phyloP scores from a whole-genome alignment of 495 filamentous ascomycete species.

The Glonium stellatum region DNA sequence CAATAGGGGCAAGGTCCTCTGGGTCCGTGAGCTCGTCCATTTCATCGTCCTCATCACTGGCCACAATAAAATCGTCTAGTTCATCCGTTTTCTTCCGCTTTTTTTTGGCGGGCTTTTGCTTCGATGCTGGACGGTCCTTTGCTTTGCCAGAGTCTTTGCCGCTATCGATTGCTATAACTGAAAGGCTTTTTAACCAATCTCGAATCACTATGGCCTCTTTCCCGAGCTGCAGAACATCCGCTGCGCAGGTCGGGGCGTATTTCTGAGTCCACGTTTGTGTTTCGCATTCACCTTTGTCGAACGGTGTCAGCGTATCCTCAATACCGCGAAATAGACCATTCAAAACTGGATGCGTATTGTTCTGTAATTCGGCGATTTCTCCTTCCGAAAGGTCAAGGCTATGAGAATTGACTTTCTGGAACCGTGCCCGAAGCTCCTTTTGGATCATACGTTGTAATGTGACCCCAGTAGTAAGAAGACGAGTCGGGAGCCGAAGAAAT shows the following conservation, averaged over 20 bases:
- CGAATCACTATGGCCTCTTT: slow-evolving; percentile 63
- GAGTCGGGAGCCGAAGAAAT: slow-evolving; percentile 17
- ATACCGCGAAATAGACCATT: slow-evolving; percentile 54
- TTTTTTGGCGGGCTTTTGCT: slow-evolving; percentile 40
- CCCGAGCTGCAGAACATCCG: slow-evolving; percentile 70
- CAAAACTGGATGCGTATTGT: slow-evolving; percentile 50
- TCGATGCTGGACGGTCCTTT: slow-evolving; percentile 1
- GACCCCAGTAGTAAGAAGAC: slow-evolving; percentile 31
- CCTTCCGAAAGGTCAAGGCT: neutral
- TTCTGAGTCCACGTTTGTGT: slow-evolving; percentile 72
- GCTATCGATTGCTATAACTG: slow-evolving; percentile 64
- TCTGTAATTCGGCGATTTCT: neutral
- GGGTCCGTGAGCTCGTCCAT: slow-evolving; percentile 65
- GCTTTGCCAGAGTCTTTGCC: slow-evolving; percentile 39
- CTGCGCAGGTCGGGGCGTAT: slow-evolving; percentile 65
- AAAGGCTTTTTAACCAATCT: slow-evolving; percentile 77
- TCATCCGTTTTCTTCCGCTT: slow-evolving; percentile 61
- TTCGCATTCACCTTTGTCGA: slow-evolving; percentile 74
- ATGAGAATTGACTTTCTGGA: neutral
- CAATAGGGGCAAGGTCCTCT: slow-evolving; percentile 45
- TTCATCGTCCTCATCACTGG: slow-evolving; percentile 58
- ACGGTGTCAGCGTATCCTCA: slow-evolving; percentile 58
- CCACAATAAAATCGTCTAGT: slow-evolving; percentile 78
- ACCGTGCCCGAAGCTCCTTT: slow-evolving; percentile 11
- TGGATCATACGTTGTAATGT: slow-evolving; percentile 22